phyloP scores from a whole-genome alignment of 2,329 filamentous ascomycete species.

The Pyrenophora seminiperda region DNA sequence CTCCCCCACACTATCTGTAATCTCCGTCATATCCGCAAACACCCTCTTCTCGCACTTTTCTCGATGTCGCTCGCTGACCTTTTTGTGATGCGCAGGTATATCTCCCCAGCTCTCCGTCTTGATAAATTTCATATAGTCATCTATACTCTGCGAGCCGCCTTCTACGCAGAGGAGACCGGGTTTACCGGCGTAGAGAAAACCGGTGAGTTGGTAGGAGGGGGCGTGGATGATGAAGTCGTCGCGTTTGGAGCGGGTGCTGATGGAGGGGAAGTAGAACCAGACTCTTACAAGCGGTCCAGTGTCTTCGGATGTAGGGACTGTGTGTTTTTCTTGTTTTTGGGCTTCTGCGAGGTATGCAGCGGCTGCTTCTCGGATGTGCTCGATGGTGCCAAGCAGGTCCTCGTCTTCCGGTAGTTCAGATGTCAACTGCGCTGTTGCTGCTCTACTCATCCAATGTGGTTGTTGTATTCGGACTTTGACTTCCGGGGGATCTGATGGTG shows the following conservation, averaged over 20 bases:
- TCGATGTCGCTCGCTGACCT: slow-evolving; percentile 62
- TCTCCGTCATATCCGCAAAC: slow-evolving; percentile 63
- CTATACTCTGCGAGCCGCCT: slow-evolving; percentile 55
- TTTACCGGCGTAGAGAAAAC: slow-evolving; percentile 66
- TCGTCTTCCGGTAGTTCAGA: slow-evolving; percentile 11
- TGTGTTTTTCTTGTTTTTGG: neutral
- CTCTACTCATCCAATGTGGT: slow-evolving; percentile 32
- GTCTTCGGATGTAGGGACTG: neutral
- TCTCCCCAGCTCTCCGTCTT: slow-evolving; percentile 68
- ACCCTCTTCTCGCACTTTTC: slow-evolving; percentile 51
- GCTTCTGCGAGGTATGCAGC: slow-evolving; percentile 4
- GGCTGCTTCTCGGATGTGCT: slow-evolving; percentile 29
- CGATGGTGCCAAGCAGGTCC: slow-evolving; percentile 31
- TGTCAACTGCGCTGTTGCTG: slow-evolving; percentile 25
- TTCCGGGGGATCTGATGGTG: slow-evolving; percentile 25
- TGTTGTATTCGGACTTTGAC: slow-evolving; percentile 32
- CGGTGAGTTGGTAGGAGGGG: slow-evolving; percentile 59
- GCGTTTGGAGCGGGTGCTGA: slow-evolving; percentile 64
- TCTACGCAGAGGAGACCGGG: slow-evolving; percentile 62
- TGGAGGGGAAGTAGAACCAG: slow-evolving; percentile 69
- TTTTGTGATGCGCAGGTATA: slow-evolving; percentile 66
- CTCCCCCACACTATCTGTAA: slow-evolving; percentile 58
- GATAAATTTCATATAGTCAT: slow-evolving; percentile 67
- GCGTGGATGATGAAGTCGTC: slow-evolving; percentile 62
- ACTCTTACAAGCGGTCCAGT: slow-evolving; percentile 53